A percentile compares a stretch with the other conserved stretches of the same genome.
phyloP scores from a whole-genome alignment of 2,329 filamentous ascomycete species.

The Fusarium agapanthi region DNA sequence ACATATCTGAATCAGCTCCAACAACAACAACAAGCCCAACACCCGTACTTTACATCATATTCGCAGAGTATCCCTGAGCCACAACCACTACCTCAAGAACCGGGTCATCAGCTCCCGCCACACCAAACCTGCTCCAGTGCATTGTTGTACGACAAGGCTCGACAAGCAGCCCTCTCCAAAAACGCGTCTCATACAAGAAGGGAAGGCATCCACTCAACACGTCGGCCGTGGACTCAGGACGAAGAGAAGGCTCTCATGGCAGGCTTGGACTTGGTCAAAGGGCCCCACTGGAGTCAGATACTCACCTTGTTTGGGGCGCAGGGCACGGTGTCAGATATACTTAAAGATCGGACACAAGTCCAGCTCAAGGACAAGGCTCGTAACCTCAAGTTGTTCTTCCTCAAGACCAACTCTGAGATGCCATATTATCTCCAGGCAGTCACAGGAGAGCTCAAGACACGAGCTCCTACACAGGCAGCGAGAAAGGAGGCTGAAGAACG shows the following conservation, averaged over 20 bases:
- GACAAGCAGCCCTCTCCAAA: conserved; percentile 66
- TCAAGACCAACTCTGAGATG: conserved; percentile 91
- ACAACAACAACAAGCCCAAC: conserved; percentile 50
- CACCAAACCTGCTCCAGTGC: conserved; percentile 65
- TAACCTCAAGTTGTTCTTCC: conserved; percentile 89
- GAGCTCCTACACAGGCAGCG: conserved; percentile 78
- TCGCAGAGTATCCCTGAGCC: conserved; percentile 49
- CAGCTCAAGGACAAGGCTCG: conserved; percentile 92
- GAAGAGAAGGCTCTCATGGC: conserved; percentile 92
- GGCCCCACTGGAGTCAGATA: conserved; percentile 94
- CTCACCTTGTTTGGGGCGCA: conserved; percentile 82
- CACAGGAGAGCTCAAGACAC: conserved; percentile 87
- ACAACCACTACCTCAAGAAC: conserved; percentile 41
- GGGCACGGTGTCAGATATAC: conserved; percentile 80
- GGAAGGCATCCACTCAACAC: conserved; percentile 67
- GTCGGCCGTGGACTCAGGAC: conserved; percentile 86
- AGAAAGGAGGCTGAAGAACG: conserved; percentile 73
- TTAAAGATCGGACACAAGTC: conserved; percentile 90
- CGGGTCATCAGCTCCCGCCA: conserved; percentile 58
- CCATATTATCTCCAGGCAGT: conserved; percentile 88
- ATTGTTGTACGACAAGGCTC: conserved; percentile 65
- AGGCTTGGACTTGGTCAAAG: conserved; percentile 86
- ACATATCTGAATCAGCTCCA: conserved; percentile 51
- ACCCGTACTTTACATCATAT: conserved; percentile 48
- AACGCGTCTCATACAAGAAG: conserved; percentile 63